Conservation (phyloP, 768 basidiomycete species). For the Tulasnella sp. region DNA sequence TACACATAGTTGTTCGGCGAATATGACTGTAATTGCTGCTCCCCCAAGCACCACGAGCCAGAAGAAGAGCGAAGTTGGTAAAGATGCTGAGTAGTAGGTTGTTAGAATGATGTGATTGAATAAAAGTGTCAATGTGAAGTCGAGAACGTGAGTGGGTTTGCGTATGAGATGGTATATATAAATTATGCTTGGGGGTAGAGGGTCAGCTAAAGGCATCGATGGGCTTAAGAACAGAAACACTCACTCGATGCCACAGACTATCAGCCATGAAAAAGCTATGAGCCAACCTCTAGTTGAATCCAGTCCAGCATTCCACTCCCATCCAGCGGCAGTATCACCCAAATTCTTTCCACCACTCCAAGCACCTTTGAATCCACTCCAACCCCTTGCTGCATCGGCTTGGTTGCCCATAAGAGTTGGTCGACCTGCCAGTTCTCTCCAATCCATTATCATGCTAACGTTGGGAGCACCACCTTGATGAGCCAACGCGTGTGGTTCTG, state of each 20-base stretch:
- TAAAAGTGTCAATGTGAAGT: constrained; percentile 80
- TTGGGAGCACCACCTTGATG: constrained; percentile 27
- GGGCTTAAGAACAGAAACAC: constrained; percentile 26
- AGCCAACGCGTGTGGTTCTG: constrained; percentile 27
- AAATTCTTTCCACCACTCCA: constrained; percentile 74
- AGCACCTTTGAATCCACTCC: constrained; percentile 54
- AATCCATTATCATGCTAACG: constrained; percentile 85
- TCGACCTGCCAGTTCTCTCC: constrained; percentile 86
- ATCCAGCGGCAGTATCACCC: constrained; percentile 38
- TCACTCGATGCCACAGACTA: constrained; percentile 74
- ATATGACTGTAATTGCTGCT: constrained; percentile 57
- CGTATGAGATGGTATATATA: constrained; percentile 81
- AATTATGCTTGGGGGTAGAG: constrained; percentile 39
- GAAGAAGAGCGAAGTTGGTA: constrained; percentile 87
- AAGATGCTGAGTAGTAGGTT: constrained; percentile 67
- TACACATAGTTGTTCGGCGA: constrained; percentile 86
- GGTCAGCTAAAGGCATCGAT: not conserved
- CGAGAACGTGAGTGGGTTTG: constrained; percentile 85
- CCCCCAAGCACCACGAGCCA: constrained; percentile 70
- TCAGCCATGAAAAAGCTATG: constrained; percentile 74
- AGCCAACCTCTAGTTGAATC: constrained; percentile 84
- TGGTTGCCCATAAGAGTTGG: constrained; percentile 58
- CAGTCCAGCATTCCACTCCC: constrained; percentile 50
- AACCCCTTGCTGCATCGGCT: constrained; percentile 41
- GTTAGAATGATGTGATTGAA: constrained; percentile 90